Evolutionary conservation across 306 rosid species (phyloP), one percentile per base, ranked within the genome.

Genomic region (Vigna unguiculata): DNA sequence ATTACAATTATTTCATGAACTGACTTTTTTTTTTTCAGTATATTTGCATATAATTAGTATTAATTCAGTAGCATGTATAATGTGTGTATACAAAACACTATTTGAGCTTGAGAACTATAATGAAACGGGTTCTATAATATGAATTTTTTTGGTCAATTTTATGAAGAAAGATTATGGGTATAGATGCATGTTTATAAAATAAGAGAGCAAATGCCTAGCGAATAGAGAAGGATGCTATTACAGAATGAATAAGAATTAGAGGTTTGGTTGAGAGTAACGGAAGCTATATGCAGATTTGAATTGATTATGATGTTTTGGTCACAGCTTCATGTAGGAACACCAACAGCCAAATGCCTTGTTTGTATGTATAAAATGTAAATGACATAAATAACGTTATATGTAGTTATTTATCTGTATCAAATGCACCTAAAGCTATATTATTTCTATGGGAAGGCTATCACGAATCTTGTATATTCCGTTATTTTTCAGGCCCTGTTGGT

Each of bases 401-500:
- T 22, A 43, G 53, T 32, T n/a, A 69, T 69, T 17, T 30, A 36
- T 57, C 19, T 66, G 7, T 11, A 3, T 40, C 41, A 41, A 60
- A 13, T 14, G 25, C 54, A 30, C 19, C 45, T 38, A 19, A 34
- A 25, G 52, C 22, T 74, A 48, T 16, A 53, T 41, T 72, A 9
- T 46, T 6, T 69, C n/a, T 58, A 2, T 24, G 2, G 41, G 41
- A 17, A 34, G 41, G 64, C 43, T 72, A 54, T 79, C 19, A 38
- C 63, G 66, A 41, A 71, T 53, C n/a, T 17, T 58, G 24, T 76
- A 22, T 59, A 7, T 76, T 71, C 9, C 30, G 6, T 16, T 9
- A 52, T 3, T 57, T 28, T 24, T 15, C 63, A 86, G 90, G 90
- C 20, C 90, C 90, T 43, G 80, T 81, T 75, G 86, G 84, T 25